Conservation (phyloP, 495 filamentous ascomycete species). For the Pyrenopolyporus hunteri region DNA sequence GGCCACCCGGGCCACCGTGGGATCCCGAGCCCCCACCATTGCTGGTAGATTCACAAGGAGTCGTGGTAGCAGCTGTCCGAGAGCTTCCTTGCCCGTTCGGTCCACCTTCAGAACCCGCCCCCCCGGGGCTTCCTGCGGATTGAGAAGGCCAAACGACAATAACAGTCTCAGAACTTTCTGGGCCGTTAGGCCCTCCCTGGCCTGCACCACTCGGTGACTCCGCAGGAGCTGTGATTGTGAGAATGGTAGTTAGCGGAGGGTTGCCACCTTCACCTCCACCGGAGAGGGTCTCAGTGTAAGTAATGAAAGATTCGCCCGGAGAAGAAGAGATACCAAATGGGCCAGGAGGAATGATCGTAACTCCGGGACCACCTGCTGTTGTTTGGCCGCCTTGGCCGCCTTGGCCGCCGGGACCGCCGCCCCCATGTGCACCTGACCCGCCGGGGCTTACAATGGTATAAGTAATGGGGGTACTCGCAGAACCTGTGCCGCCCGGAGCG, state of each 20-base stretch:
- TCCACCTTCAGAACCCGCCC: conserved; percentile 19
- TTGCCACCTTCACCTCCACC: conserved; percentile 26
- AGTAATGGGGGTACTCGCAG: conserved; percentile 24
- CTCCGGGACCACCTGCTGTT: conserved; percentile 8
- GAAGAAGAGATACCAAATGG: conserved; percentile 39
- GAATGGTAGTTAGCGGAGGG: conserved; percentile 30
- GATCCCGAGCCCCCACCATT: conserved; percentile 18
- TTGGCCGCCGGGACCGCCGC: conserved; percentile 31
- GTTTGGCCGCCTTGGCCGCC: conserved; percentile 32
- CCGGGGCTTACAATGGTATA: conserved; percentile 40
- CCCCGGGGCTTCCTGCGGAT: conserved; percentile 13
- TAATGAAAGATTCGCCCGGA: conserved; percentile 26
- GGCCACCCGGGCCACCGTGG: conserved; percentile 22
- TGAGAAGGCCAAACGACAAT: conserved; percentile 24
- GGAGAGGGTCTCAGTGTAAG: conserved; percentile 25
- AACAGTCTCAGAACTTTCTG: conserved; percentile 28
- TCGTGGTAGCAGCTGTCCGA: conserved; percentile 7
- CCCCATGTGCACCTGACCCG: conserved; percentile 10
- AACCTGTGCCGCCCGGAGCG: conserved; percentile 20
- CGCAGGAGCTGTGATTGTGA: conserved; percentile 37
- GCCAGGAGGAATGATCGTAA: conserved; percentile 29
- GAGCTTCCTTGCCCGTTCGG: conserved; percentile 17
- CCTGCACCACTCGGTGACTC: conserved; percentile 25
- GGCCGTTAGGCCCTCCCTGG: conserved; percentile 29
- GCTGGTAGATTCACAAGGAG: conserved; percentile 30